Evolutionary conservation across 108 stramenopile species (phyloP).

Genomic region (Schizochytrium sp.): DNA sequence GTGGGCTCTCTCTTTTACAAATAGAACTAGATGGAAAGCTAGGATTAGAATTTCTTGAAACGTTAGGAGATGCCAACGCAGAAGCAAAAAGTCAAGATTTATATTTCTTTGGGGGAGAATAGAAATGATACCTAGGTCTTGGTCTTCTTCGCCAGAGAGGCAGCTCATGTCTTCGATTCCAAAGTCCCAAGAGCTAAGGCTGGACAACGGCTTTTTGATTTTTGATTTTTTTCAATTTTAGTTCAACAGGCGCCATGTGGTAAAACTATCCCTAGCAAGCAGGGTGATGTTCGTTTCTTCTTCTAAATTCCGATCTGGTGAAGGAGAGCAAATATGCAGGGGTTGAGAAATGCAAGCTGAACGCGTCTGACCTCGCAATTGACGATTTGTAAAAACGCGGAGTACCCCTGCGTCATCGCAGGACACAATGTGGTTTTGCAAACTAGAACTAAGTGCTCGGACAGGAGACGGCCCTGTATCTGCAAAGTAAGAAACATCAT

Average conservation of each 20-base stretch:
- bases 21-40: no score
- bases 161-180: no score
- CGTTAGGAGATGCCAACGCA: no score
- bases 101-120: no score
- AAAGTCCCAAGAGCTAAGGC: no score
- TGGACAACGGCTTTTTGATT: neutral
- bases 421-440: neutral
- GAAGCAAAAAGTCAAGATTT: no score
- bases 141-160: no score
- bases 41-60: no score
- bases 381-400: neutral
- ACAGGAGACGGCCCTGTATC: neutral
- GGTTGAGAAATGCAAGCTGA: neutral
- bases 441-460: neutral
- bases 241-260: neutral
- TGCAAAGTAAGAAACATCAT: neutral
- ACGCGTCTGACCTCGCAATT: neutral
- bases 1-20: no score
- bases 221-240: neutral
- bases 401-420: neutral
- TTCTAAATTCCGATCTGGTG: neutral
- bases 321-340: neutral
- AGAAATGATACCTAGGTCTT: no score
- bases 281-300: neutral
- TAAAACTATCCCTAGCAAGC: slow-evolving; percentile 4